These are phyloP conservation scores for Margaritispora aquatica DNA, from an alignment of 495 filamentous ascomycete genomes.

Conservation along the genomic window DNA sequence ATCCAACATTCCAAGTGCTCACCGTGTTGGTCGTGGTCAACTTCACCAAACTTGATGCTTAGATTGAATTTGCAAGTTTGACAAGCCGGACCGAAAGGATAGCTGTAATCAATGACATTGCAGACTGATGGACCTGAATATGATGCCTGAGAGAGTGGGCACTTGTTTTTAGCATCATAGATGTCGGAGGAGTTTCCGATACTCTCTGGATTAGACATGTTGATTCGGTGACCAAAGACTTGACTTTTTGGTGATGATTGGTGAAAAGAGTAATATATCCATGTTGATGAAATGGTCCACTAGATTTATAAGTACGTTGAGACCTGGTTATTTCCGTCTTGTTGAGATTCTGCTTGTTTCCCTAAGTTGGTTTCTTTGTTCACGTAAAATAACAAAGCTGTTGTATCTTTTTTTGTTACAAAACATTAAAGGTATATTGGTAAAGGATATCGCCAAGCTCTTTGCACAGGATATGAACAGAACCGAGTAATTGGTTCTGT, in stretches of 20 bases:
- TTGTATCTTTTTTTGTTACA: neutral
- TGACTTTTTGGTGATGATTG: no score
- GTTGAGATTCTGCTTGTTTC: no score
- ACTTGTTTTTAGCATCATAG: neutral
- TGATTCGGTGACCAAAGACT: neutral
- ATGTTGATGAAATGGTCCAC: no score
- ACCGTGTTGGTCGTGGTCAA: neutral
- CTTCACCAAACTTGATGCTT: neutral
- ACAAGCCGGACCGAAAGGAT: conserved; percentile 4
- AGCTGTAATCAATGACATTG: conserved; percentile 1
- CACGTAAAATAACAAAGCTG: neutral
- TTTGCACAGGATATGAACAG: neutral
- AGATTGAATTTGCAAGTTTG: neutral
- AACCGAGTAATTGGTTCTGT: neutral
- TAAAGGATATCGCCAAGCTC: neutral
- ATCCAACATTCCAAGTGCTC: neutral
- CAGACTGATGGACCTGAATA: neutral
- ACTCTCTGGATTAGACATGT: neutral
- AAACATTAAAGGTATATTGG: neutral
- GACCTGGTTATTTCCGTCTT: no score
- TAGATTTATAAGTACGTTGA: no score
- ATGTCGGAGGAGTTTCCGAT: neutral
- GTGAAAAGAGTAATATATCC: no score
- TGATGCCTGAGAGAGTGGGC: no score
- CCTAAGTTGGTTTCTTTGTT: neutral